Percentiles rank a stretch among this genome's conserved stretches.
These are phyloP conservation scores for Paecilomyces sp. DNA, from an alignment of 2,329 filamentous ascomycete species.

Conservation along the genomic window DNA sequence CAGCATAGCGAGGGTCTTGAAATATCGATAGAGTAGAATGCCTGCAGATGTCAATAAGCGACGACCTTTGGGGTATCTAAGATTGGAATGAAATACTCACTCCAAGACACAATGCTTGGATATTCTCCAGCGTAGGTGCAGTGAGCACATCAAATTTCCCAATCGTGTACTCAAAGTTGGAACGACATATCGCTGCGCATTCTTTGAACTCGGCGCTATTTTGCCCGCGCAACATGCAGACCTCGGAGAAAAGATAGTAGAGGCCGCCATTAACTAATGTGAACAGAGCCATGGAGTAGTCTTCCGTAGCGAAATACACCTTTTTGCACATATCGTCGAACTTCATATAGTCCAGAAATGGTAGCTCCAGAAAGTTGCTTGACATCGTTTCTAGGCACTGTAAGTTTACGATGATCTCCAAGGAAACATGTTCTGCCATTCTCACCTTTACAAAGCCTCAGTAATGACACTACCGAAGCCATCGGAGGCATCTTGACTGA, in stretches of 20 bases:
- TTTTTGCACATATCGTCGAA: slow-evolving; percentile 34
- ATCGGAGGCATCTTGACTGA: slow-evolving; percentile 30
- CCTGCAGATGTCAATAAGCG: slow-evolving; percentile 27
- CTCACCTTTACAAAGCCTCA: slow-evolving; percentile 28
- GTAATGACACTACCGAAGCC: slow-evolving; percentile 22
- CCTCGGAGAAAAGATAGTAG: slow-evolving; percentile 30
- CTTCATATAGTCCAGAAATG: slow-evolving; percentile 24
- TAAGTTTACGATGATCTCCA: neutral
- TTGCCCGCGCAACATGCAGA: slow-evolving; percentile 13
- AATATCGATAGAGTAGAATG: slow-evolving; percentile 55
- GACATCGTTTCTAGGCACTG: slow-evolving; percentile 12
- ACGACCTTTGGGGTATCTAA: slow-evolving; percentile 20
- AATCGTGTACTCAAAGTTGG: slow-evolving; percentile 40
- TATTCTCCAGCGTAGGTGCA: slow-evolving; percentile 48
- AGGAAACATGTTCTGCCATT: neutral
- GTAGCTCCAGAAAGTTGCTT: slow-evolving; percentile 19
- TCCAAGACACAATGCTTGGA: slow-evolving; percentile 53
- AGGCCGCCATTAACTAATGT: slow-evolving; percentile 33
- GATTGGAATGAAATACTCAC: slow-evolving; percentile 31
- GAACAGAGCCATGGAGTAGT: slow-evolving; percentile 33
- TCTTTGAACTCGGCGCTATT: slow-evolving; percentile 14
- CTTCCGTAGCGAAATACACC: slow-evolving; percentile 37
- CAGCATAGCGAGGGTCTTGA: slow-evolving; percentile 58
- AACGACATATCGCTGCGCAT: slow-evolving; percentile 29
- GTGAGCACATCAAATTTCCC: slow-evolving; percentile 50